Conservation (phyloP, 768 basidiomycete genomes). For the Boletus subcaerulescens region DNA sequence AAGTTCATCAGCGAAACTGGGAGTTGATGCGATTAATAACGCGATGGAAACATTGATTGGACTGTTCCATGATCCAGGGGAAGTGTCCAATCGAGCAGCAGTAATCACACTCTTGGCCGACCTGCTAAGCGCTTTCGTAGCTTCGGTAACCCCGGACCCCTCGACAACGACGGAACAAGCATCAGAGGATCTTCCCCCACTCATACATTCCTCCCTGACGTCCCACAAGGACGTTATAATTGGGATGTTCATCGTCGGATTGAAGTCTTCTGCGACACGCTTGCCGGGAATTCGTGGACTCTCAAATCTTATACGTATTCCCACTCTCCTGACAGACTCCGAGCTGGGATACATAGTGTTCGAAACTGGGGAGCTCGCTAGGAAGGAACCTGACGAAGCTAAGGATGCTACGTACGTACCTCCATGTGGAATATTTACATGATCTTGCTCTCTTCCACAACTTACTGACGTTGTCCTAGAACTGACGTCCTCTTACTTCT, state of each 20-base stretch:
- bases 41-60: constrained; percentile 73
- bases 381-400: constrained; percentile 44
- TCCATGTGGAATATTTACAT: neutral
- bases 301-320: constrained; percentile 62
- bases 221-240: constrained; percentile 77
- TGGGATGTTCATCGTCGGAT: constrained; percentile 56
- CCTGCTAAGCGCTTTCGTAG: constrained; percentile 47
- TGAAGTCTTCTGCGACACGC: constrained; percentile 50
- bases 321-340: constrained; percentile 57
- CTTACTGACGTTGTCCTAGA: constrained; percentile 34
- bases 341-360: constrained; percentile 82
- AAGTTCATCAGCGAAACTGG: constrained; percentile 55
- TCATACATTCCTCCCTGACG: constrained; percentile 39
- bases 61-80: constrained; percentile 71
- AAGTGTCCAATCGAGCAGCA: constrained; percentile 61
- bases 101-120: constrained; percentile 68
- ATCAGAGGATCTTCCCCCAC: constrained; percentile 29
- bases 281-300: constrained; percentile 64
- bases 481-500: constrained; percentile 60
- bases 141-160: neutral
- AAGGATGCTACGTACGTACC: constrained; percentile 49
- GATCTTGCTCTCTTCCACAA: neutral
- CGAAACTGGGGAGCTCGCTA: constrained; percentile 66
- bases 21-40: constrained; percentile 63
- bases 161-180: neutral